Conservation (phyloP, 1,139 yeast genomes). For the Diutina mesorugosa region DNA sequence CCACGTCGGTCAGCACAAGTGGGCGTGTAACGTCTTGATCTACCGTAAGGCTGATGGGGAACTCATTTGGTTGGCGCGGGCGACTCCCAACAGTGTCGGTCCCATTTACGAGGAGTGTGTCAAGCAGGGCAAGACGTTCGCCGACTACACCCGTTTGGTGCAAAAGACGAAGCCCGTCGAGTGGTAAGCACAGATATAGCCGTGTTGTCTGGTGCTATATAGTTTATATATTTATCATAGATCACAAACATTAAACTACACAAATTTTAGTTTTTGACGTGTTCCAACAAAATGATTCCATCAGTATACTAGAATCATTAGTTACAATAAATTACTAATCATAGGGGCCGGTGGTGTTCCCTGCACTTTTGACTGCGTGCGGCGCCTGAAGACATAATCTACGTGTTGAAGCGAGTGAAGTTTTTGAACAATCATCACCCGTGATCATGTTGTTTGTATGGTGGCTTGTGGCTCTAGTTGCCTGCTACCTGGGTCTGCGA, state of each 20-base stretch:
- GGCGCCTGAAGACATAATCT: neutral
- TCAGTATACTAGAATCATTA: too few relatives aligned
- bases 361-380: neutral
- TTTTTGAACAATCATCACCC: neutral
- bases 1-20: slow-evolving; percentile 95
- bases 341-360: neutral
- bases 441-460: neutral
- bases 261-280: too few relatives aligned
- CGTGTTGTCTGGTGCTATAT: too few relatives aligned
- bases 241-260: too few relatives aligned
- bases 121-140: slow-evolving; percentile 55
- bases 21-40: slow-evolving; percentile 75
- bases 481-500: neutral
- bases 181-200: too few relatives aligned
- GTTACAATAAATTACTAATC: too few relatives aligned
- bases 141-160: slow-evolving; percentile 53
- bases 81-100: slow-evolving; percentile 62
- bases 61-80: slow-evolving; percentile 79
- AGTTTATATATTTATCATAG: too few relatives aligned
- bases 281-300: too few relatives aligned
- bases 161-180: slow-evolving; percentile 38
- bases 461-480: neutral
- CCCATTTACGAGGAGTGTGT: slow-evolving; percentile 66
- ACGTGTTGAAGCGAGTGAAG: neutral
- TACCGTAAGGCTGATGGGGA: slow-evolving; percentile 57